Percentiles rank a stretch among this genome's conserved stretches.
Conservation (phyloP, 164 flowering plant species). For the Nelumbo lutea region DNA sequence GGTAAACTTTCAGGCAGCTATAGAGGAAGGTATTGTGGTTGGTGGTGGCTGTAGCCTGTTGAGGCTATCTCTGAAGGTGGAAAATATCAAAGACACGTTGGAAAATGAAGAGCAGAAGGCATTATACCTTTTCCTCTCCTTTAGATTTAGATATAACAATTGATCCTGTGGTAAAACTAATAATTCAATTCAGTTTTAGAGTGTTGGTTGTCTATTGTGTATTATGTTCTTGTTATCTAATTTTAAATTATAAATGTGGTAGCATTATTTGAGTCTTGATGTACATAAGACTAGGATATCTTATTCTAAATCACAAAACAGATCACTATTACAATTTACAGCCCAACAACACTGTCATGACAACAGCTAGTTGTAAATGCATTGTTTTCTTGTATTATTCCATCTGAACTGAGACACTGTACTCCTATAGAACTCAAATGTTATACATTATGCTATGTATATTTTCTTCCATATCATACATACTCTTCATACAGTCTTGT, state of each 20-base stretch:
- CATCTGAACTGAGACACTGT: too few relatives aligned
- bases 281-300: neutral
- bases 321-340: neutral
- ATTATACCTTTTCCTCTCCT: conserved; percentile 2
- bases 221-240: neutral
- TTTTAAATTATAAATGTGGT: neutral
- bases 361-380: too few relatives aligned
- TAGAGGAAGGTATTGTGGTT: conserved; percentile 93
- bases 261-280: neutral
- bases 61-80: conserved; percentile 67
- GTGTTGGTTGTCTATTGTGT: neutral
- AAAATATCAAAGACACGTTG: conserved; percentile 47
- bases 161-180: neutral
- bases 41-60: conserved; percentile 90
- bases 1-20: conserved; percentile 61
- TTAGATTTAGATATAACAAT: neutral
- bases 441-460: too few relatives aligned
- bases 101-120: conserved; percentile 88
- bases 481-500: neutral
- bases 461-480: neutral
- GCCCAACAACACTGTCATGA: too few relatives aligned
- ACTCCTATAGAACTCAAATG: too few relatives aligned
- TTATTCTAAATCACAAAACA: neutral
- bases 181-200: neutral
- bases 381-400: too few relatives aligned